These are phyloP conservation scores for Boletellus deceptivus DNA, from an alignment of 1,284 basidiomycete genomes.

Conservation along the genomic window DNA sequence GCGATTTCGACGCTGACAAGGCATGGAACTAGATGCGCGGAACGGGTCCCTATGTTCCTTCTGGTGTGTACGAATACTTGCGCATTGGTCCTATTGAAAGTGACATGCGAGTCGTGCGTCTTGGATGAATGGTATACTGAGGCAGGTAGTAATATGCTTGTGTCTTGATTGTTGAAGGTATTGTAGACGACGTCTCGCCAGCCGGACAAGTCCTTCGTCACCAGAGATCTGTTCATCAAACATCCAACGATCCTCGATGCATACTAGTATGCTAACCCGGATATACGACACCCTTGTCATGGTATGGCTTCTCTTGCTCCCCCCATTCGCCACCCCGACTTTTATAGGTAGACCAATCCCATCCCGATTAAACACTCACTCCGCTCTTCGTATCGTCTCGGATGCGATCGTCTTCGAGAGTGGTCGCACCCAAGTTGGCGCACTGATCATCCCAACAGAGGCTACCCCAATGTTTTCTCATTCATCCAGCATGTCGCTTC, in stretches of 20 bases:
- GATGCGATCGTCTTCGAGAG: constrained; percentile 61
- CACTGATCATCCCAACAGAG: constrained; percentile 53
- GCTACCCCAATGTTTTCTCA: constrained; percentile 38
- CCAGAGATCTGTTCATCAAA: constrained; percentile 55
- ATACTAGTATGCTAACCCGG: constrained; percentile 57
- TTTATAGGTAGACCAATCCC: constrained; percentile 49
- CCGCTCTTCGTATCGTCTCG: constrained; percentile 39
- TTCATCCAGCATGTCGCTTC: constrained; percentile 45
- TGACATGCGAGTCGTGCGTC: constrained; percentile 52
- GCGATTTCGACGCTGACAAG: constrained; percentile 52
- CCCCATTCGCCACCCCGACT: too few relatives aligned
- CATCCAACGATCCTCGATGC: constrained; percentile 42
- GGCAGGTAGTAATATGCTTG: constrained; percentile 21
- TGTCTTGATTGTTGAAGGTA: not conserved
- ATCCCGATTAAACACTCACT: constrained; percentile 44
- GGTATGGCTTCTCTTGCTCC: constrained; percentile 9
- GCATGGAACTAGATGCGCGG: constrained; percentile 58
- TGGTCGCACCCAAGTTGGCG: constrained; percentile 51
- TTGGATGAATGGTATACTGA: constrained; percentile 56
- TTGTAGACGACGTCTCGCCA: constrained; percentile 46
- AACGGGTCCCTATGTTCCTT: constrained; percentile 25
- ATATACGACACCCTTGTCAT: constrained; percentile 59
- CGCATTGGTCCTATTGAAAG: constrained; percentile 44
- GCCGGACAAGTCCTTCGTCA: constrained; percentile 57
- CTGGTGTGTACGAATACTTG: constrained; percentile 38